Base-by-base conservation (phyloP, 257 asterid species). In the Lantana camara region DNA sequence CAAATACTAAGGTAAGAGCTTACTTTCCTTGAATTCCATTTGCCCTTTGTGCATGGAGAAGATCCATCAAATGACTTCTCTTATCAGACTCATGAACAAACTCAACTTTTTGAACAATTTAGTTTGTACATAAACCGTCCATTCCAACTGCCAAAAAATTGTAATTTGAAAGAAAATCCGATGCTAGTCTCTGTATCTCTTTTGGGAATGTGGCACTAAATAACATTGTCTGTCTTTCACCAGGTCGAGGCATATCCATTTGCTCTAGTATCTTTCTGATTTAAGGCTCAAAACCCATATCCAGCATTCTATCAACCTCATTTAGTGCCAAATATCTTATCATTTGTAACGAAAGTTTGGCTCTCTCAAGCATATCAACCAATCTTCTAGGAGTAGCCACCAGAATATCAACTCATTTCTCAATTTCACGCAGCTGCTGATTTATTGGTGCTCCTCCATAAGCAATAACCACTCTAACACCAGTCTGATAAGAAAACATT, bases 201-300 rank as follows among this genome's bases (percentile, higher is more conserved):
- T 73, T 87, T 3, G 97, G 97, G 64, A 90, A 90, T 69, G 97
- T 90, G 63, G 97, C 97, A 78, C 97, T 90, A 66, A 87, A 90
- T 65, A 90, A 68, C 97, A 90, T 74, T 32, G 97, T 87, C 64
- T 90, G 97, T 68, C 97, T 85, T 82, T 76, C 83, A 59, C 96
- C 96, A 64, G 72, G 85, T 54, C 74, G 90, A 73, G 96, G 97
- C 97, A 90, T 87, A 69, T 90, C 97, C 95, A 82, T 83, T 77
- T 87, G 87, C 68, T 90, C 88, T 40, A 90, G 95, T 60, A 90
- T 87, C 88, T 76, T 87, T 73, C 97, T 87, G 72, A 90, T 90
- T 73, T 90, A 95, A 60, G 95, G 95, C 80, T 90, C 97, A 73
- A 90, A 87, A 41, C 97, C 97, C 97, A 90, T 87, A 77, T 90